Evolutionary conservation across 257 asterid species (phyloP).

Genomic region (Handroanthus guayacan): DNA sequence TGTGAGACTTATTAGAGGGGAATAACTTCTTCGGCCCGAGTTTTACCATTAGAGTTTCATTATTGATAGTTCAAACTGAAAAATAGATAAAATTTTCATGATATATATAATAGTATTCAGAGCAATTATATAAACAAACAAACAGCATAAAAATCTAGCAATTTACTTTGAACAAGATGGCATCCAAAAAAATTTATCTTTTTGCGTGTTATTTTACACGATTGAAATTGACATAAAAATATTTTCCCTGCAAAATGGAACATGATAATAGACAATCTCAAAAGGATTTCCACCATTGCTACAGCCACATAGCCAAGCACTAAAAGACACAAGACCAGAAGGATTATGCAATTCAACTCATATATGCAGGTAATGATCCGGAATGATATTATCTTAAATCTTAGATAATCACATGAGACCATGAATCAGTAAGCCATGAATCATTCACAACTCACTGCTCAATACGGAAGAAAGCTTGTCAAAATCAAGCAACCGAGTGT

Average conservation of each 20-base stretch:
- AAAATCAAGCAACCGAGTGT: slow-evolving; percentile 63
- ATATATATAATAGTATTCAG: neutral
- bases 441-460: slow-evolving; percentile 49
- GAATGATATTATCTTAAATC: neutral
- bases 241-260: slow-evolving; percentile 8
- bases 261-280: neutral
- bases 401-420: neutral
- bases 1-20: neutral
- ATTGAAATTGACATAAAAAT: neutral
- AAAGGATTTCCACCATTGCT: neutral
- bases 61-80: neutral
- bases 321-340: neutral
- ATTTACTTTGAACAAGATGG: slow-evolving; percentile 22
- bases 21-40: slow-evolving; percentile 5
- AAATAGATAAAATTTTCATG: neutral
- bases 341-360: neutral
- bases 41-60: neutral
- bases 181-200: neutral
- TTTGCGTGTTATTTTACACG: neutral
- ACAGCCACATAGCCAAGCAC: neutral
- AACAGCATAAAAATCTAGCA: neutral
- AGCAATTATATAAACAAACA: neutral
- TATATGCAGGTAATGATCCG: neutral
- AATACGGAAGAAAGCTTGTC: slow-evolving; percentile 62
- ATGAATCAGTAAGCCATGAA: slow-evolving; percentile 8